Conservation (phyloP, 345 rosid species). For the Pistacia integerrima region DNA sequence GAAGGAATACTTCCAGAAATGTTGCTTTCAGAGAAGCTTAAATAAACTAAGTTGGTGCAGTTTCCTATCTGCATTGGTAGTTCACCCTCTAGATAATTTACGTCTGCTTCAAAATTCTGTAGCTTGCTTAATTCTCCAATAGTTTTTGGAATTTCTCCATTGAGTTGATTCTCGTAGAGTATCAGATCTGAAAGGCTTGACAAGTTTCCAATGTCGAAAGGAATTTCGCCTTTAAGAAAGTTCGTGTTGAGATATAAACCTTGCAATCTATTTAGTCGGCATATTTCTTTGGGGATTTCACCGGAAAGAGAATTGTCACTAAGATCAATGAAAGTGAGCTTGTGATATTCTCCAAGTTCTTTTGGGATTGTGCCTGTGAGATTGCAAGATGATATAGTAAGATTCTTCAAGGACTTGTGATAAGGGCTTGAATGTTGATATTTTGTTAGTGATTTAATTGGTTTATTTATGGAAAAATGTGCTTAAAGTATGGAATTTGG, state of each 20-base stretch:
- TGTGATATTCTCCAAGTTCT: constrained; percentile 61
- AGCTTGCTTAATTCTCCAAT: constrained; percentile 64
- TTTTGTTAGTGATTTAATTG: no score
- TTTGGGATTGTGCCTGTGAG: constrained; percentile 73
- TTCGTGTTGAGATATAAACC: constrained; percentile 70
- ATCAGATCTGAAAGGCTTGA: constrained; percentile 55
- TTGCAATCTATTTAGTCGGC: constrained; percentile 58
- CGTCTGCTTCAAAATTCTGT: constrained; percentile 71
- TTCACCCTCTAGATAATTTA: constrained; percentile 83
- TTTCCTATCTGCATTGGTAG: constrained; percentile 86
- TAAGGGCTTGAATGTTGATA: no score
- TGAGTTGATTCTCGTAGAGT: constrained; percentile 74
- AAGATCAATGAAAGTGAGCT: constrained; percentile 58
- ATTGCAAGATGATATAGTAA: constrained; percentile 65
- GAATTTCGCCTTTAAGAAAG: constrained; percentile 78
- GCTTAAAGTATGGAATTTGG: no score
- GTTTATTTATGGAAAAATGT: no score
- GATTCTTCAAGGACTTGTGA: constrained; percentile 48
- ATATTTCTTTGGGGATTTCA: constrained; percentile 67
- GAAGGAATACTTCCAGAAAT: constrained; percentile 80
- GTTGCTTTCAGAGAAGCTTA: constrained; percentile 92
- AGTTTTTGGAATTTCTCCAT: constrained; percentile 67
- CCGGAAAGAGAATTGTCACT: constrained; percentile 76
- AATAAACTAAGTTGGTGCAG: constrained; percentile 67
- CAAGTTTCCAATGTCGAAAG: constrained; percentile 63